A percentile compares a stretch with the other conserved stretches of the same genome.
These are phyloP conservation scores for Coriolopsis trogii DNA, from an alignment of 1,284 basidiomycete genomes.

Conservation along the genomic window DNA sequence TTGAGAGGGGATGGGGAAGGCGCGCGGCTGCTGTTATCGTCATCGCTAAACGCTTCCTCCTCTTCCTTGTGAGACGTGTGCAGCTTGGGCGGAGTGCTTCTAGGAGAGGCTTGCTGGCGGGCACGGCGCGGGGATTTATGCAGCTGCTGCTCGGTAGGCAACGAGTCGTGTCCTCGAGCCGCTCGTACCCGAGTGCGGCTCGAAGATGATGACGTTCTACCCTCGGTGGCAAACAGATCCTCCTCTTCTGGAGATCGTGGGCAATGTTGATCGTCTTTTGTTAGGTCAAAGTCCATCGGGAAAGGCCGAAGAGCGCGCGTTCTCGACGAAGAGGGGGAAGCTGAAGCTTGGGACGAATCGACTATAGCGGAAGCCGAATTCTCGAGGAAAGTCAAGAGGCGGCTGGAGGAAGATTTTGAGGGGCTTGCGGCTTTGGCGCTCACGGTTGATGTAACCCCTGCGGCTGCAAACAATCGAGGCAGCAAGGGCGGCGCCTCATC, in stretches of 20 bases:
- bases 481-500: constrained; percentile 6
- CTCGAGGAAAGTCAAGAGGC: constrained; percentile 14
- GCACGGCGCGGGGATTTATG: constrained; percentile 33
- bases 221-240: constrained; percentile 6
- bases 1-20: constrained; percentile 19
- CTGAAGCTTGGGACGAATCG: background rate
- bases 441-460: too few relatives aligned
- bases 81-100: constrained; percentile 2
- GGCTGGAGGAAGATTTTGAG: constrained; percentile 7
- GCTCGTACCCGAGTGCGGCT: constrained; percentile 7
- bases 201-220: constrained; percentile 5
- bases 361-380: too few relatives aligned
- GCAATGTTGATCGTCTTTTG: constrained; percentile 1
- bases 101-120: constrained; percentile 28
- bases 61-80: constrained; percentile 3
- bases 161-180: constrained; percentile 1
- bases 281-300: constrained; percentile 25
- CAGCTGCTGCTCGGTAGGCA: constrained; percentile 12
- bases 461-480: too few relatives aligned
- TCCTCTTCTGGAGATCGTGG: constrained; percentile 1
- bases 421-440: too few relatives aligned
- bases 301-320: constrained; percentile 21
- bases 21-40: background rate
- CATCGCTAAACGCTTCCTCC: constrained; percentile 15
- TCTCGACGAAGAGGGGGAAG: constrained; percentile 6